These are phyloP conservation scores for Pseudogymnoascus sp. DNA, from an alignment of 2,329 filamentous ascomycete genomes.

Conservation along the genomic window DNA sequence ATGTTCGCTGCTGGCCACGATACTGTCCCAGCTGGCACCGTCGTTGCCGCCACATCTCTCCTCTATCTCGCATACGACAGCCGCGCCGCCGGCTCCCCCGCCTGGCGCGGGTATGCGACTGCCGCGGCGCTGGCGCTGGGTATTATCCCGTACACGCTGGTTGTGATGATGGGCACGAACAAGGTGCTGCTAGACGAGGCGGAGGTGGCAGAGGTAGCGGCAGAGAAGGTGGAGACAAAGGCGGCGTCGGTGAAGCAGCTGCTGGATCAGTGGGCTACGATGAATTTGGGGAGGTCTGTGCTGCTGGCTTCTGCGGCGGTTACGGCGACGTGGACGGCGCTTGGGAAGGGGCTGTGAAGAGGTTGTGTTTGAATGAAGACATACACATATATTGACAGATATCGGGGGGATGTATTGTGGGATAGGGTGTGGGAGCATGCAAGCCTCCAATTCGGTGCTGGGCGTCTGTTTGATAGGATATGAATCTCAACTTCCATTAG, in stretches of 20 bases:
- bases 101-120: slow-evolving; percentile 36
- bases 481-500: background rate
- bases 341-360: slow-evolving; percentile 15
- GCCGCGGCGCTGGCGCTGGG: slow-evolving; percentile 41
- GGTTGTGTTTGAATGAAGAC: background rate
- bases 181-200: slow-evolving; percentile 41
- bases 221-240: slow-evolving; percentile 31
- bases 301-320: slow-evolving; percentile 26
- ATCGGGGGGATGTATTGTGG: background rate
- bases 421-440: background rate
- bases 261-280: slow-evolving; percentile 49
- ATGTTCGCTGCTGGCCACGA: slow-evolving; percentile 36
- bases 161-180: slow-evolving; percentile 42
- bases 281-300: slow-evolving; percentile 43
- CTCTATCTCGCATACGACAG: slow-evolving; percentile 40
- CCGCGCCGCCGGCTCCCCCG: slow-evolving; percentile 25
- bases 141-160: slow-evolving; percentile 47
- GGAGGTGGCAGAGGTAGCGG: slow-evolving; percentile 29
- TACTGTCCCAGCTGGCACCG: slow-evolving; percentile 36
- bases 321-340: slow-evolving; percentile 28
- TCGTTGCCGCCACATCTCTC: slow-evolving; percentile 38
- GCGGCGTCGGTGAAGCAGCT: slow-evolving; percentile 43
- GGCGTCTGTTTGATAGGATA: background rate
- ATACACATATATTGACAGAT: background rate
- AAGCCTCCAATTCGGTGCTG: background rate